These are phyloP conservation scores for Venturia oleaginea DNA, from an alignment of 2,329 filamentous ascomycete genomes.

Conservation along the genomic window DNA sequence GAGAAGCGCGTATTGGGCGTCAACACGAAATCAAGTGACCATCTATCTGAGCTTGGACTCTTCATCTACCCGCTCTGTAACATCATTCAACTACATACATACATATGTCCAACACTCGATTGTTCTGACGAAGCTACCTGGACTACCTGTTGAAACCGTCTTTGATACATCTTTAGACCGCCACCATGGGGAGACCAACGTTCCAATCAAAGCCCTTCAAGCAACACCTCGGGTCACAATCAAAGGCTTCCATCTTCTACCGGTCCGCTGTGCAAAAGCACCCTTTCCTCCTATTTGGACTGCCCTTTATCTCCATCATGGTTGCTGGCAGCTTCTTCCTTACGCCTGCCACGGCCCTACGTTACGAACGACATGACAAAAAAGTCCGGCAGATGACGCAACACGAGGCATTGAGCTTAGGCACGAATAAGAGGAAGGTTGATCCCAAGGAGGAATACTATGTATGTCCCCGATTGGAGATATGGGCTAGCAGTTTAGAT, in stretches of 20 bases:
- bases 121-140: not conserved
- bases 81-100: not conserved
- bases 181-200: conserved; percentile 23
- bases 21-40: conserved; percentile 15
- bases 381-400: conserved; percentile 77
- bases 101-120: not conserved
- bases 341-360: conserved; percentile 83
- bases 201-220: conserved; percentile 67
- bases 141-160: not conserved
- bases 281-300: conserved; percentile 86
- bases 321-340: conserved; percentile 88
- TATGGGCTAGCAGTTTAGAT: conserved; percentile 16
- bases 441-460: conserved; percentile 83
- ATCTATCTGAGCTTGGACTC: not conserved
- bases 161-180: not conserved
- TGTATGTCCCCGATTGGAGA: conserved; percentile 43
- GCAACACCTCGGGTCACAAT: conserved; percentile 23
- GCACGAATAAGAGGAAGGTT: conserved; percentile 59
- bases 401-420: conserved; percentile 78
- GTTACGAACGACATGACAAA: conserved; percentile 88
- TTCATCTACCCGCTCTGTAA: not conserved
- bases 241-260: conserved; percentile 40
- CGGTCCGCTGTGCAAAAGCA: conserved; percentile 64
- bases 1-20: not conserved
- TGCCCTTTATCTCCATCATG: conserved; percentile 86